These are phyloP conservation scores for Solanum hybrid DNA, from an alignment of 305 asterid genomes.

Conservation along the genomic window DNA sequence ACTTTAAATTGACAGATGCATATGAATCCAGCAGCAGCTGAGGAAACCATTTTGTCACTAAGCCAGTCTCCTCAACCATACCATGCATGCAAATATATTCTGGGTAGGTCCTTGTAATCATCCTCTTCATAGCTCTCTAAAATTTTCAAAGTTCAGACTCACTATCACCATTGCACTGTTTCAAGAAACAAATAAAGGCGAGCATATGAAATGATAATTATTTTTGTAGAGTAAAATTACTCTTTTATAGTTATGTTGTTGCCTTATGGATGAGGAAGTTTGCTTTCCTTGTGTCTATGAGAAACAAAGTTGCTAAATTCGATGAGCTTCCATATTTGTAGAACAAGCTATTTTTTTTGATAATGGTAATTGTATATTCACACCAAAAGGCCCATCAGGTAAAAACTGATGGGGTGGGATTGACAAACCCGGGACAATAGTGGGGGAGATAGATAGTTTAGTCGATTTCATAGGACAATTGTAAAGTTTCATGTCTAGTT, in stretches of 20 bases:
- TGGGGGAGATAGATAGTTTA: too few species aligned
- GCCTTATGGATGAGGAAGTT: neutral
- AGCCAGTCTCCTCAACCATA: constrained; percentile 70
- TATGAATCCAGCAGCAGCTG: constrained; percentile 76
- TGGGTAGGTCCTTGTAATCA: constrained; percentile 47
- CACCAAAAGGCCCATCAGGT: too few species aligned
- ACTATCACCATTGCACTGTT: neutral
- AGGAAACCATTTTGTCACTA: constrained; percentile 64
- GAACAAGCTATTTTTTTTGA: neutral
- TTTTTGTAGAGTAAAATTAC: neutral
- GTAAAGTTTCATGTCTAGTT: too few species aligned
- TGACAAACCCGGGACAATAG: too few species aligned
- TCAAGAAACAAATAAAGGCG: neutral
- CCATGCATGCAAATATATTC: constrained; percentile 72
- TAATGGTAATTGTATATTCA: too few species aligned
- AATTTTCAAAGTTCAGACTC: neutral
- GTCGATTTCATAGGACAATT: too few species aligned
- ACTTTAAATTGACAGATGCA: constrained; percentile 42
- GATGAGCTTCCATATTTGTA: neutral
- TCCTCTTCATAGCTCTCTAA: neutral
- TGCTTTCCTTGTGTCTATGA: neutral
- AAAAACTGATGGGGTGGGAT: too few species aligned
- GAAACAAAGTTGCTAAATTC: neutral
- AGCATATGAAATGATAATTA: neutral
- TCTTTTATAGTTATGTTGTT: neutral